Evolutionary conservation across 2,329 filamentous ascomycete species (phyloP).

Genomic region (Colletotrichum sansevieriae): DNA sequence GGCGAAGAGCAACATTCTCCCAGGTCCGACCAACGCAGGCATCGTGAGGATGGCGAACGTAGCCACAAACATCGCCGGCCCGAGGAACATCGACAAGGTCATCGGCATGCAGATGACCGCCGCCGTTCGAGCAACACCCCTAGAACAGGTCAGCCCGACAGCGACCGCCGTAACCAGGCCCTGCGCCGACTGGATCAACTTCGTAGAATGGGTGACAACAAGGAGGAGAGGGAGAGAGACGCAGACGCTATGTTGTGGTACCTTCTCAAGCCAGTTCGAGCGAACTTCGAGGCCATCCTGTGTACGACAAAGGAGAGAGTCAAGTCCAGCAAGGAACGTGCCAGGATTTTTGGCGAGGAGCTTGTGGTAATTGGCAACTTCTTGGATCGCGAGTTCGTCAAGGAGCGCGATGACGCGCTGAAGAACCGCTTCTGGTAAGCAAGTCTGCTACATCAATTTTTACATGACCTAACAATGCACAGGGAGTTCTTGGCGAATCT

Average conservation of each 20-base stretch:
- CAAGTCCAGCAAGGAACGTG: constrained; percentile 72
- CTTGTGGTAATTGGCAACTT: constrained; percentile 73
- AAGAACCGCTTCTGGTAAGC: constrained; percentile 44
- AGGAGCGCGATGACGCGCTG: constrained; percentile 54
- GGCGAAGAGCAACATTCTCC: constrained; percentile 53
- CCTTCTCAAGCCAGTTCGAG: constrained; percentile 69
- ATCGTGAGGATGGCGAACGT: constrained; percentile 46
- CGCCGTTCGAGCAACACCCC: constrained; percentile 46
- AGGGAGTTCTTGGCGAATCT: constrained; percentile 61
- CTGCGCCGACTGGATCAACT: constrained; percentile 58
- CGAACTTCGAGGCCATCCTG: constrained; percentile 70
- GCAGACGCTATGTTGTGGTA: constrained; percentile 63
- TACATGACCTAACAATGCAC: constrained; percentile 8
- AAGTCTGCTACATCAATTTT: background rate
- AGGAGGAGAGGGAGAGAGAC: constrained; percentile 60
- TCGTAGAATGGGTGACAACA: constrained; percentile 62
- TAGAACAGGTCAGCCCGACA: constrained; percentile 36
- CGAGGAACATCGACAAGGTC: constrained; percentile 51
- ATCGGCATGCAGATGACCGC: constrained; percentile 48
- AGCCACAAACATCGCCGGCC: constrained; percentile 53
- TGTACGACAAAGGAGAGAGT: constrained; percentile 73
- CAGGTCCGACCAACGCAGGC: constrained; percentile 48
- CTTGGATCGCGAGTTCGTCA: constrained; percentile 56
- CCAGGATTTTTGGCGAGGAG: constrained; percentile 71
- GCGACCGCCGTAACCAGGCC: constrained; percentile 56